phyloP scores from a whole-genome alignment of 257 asterid genomes.

The Capsicum rhomboideum region DNA sequence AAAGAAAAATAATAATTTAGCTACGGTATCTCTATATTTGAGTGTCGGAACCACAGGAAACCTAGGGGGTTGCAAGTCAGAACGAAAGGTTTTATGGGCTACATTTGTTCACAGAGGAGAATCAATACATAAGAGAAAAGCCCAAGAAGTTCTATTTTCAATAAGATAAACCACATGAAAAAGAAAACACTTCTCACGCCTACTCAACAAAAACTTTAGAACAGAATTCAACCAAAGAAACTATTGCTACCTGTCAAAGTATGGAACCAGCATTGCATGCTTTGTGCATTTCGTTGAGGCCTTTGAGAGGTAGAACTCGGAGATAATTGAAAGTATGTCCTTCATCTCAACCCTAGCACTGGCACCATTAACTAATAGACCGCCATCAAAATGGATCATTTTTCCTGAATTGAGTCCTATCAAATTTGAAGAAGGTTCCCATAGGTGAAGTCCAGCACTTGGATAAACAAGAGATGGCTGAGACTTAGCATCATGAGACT shows the following conservation, averaged over 20 bases:
- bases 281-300: constrained; percentile 36
- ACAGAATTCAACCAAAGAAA: neutral
- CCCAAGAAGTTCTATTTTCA: neutral
- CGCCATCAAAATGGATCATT: constrained; percentile 21
- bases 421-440: constrained; percentile 32
- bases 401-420: constrained; percentile 6
- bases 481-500: constrained; percentile 21
- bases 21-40: neutral
- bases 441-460: constrained; percentile 33
- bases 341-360: constrained; percentile 29
- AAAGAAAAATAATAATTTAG: neutral
- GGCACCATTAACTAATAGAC: constrained; percentile 8
- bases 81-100: neutral
- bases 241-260: constrained; percentile 62
- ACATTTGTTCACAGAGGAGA: neutral
- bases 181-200: neutral
- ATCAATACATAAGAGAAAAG: neutral
- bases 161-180: neutral
- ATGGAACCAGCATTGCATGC: constrained; percentile 79
- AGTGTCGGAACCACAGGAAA: neutral
- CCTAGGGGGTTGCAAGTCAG: neutral
- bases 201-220: neutral
- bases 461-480: constrained; percentile 46
- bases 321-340: constrained; percentile 39
- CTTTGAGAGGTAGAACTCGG: constrained; percentile 33